These are phyloP conservation scores for Phoma sp. DNA, from an alignment of 2,329 filamentous ascomycete genomes.

Conservation along the genomic window DNA sequence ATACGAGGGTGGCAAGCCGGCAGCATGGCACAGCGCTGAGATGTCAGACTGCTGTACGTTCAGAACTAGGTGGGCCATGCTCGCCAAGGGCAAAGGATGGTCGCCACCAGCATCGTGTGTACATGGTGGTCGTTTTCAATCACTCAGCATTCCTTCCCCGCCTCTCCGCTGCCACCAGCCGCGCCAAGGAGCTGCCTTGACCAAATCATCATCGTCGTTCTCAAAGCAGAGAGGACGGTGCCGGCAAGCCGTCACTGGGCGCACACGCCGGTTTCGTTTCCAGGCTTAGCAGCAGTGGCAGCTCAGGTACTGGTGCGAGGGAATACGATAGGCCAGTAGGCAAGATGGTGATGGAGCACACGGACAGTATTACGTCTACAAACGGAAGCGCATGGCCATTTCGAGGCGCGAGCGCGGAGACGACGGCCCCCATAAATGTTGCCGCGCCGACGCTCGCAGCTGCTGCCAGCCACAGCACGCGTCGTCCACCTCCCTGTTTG, in stretches of 20 bases:
- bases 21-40: background rate
- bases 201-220: constrained; percentile 25
- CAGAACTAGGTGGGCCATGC: background rate
- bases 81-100: background rate
- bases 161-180: constrained; percentile 16
- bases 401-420: constrained; percentile 12
- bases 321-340: constrained; percentile 27
- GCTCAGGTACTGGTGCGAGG: constrained; percentile 19
- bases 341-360: constrained; percentile 21
- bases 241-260: constrained; percentile 23
- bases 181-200: constrained; percentile 29
- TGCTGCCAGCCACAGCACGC: constrained; percentile 15
- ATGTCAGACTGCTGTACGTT: background rate
- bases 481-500: constrained; percentile 4
- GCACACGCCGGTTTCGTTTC: constrained; percentile 24
- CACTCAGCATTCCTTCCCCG: constrained; percentile 20
- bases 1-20: background rate
- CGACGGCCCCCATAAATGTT: constrained; percentile 10
- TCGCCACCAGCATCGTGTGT: constrained; percentile 4
- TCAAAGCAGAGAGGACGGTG: constrained; percentile 17
- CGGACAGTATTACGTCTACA: constrained; percentile 21
- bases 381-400: constrained; percentile 19
- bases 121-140: background rate
- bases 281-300: constrained; percentile 20
- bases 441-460: constrained; percentile 15